phyloP scores from a whole-genome alignment of 164 flowering plant species.

The Magnolia kwangsiensis region DNA sequence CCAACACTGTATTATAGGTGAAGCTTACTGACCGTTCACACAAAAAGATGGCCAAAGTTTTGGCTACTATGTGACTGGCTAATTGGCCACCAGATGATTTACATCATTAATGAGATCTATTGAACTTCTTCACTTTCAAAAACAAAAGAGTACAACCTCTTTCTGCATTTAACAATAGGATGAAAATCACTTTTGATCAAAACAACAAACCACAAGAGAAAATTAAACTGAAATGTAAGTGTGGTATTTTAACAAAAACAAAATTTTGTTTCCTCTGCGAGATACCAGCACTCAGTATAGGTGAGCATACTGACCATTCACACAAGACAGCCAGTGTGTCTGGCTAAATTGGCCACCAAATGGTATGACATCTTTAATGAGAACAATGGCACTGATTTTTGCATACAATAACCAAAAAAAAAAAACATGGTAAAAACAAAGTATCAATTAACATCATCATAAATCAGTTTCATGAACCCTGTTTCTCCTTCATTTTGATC shows the following conservation, averaged over 20 bases:
- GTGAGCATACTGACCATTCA: background rate
- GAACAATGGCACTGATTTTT: no score
- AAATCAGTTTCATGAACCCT: no score
- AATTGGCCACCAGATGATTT: background rate
- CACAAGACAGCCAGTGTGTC: background rate
- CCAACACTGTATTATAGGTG: background rate
- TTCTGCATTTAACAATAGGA: no score
- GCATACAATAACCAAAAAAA: no score
- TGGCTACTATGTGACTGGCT: constrained; percentile 3
- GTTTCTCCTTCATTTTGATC: no score
- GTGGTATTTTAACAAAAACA: background rate
- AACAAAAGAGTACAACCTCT: background rate
- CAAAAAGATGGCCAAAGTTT: background rate
- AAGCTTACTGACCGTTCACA: constrained; percentile 14
- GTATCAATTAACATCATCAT: no score
- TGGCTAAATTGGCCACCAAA: background rate
- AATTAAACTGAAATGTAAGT: background rate
- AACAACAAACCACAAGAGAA: no score
- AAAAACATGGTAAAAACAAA: no score
- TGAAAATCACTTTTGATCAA: no score
- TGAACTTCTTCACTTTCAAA: background rate
- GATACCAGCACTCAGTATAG: background rate
- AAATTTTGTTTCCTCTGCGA: background rate
- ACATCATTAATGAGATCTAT: no score
- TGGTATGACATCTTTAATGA: background rate